Conservation (phyloP, 768 basidiomycete species). For the Suillus hirtellus region DNA sequence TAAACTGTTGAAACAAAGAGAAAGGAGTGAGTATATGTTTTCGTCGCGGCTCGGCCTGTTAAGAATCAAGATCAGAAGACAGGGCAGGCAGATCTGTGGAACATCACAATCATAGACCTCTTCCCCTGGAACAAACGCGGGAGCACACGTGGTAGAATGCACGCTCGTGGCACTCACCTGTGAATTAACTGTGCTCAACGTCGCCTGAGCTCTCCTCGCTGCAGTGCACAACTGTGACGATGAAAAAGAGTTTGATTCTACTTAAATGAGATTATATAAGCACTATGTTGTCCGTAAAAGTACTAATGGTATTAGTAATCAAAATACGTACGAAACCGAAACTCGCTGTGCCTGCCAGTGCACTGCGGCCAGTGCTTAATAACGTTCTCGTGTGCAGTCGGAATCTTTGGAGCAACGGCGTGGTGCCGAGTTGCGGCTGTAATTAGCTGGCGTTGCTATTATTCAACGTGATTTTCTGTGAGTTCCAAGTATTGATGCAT, state of each 20-base stretch:
- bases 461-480: neutral
- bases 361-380: neutral
- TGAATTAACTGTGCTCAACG: neutral
- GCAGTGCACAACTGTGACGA: neutral
- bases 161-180: neutral
- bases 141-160: neutral
- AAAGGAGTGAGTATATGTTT: neutral
- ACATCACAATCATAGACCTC: constrained; percentile 1
- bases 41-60: neutral
- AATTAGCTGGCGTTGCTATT: neutral
- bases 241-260: neutral
- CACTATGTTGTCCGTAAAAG: neutral
- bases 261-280: constrained; percentile 5
- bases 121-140: neutral
- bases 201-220: constrained; percentile 6
- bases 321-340: neutral
- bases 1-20: neutral
- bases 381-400: neutral
- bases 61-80: constrained; percentile 1
- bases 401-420: neutral
- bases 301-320: neutral
- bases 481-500: neutral
- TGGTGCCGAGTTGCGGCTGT: neutral
- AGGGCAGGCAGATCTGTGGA: constrained; percentile 1
- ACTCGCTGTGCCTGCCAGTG: no score